Percentiles rank a stretch among this genome's conserved stretches.
Evolutionary conservation across 768 basidiomycete genomes (phyloP).

Genomic region (Tylopilus vinaceipallidus): DNA sequence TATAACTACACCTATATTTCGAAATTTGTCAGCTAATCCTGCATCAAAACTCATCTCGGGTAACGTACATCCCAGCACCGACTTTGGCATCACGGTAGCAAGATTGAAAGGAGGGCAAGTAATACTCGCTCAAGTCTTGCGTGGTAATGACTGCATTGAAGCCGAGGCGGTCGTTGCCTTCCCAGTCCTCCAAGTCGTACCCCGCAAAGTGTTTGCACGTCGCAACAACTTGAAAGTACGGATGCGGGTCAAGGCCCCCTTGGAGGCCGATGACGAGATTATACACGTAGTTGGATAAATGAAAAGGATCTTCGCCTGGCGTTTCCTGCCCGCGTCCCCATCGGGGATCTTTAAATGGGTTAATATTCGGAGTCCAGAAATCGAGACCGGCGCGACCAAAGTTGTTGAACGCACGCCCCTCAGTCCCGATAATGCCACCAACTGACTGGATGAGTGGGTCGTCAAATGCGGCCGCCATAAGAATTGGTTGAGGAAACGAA

Average conservation of each 20-base stretch:
- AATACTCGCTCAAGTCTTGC: constrained; percentile 57
- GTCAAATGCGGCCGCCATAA: constrained; percentile 55
- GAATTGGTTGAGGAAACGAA: constrained; percentile 57
- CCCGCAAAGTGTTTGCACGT: constrained; percentile 63
- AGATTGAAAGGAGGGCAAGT: constrained; percentile 53
- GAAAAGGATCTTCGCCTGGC: constrained; percentile 59
- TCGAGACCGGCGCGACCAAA: constrained; percentile 50
- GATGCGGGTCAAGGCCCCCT: constrained; percentile 53
- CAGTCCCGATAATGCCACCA: constrained; percentile 52
- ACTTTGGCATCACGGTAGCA: constrained; percentile 63
- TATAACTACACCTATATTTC: constrained; percentile 47
- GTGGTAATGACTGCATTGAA: constrained; percentile 54
- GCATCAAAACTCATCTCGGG: no score
- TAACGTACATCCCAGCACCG: constrained; percentile 46
- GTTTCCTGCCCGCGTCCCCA: constrained; percentile 66
- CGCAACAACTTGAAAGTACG: constrained; percentile 50
- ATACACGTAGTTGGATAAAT: constrained; percentile 50
- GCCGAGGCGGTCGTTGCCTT: constrained; percentile 44
- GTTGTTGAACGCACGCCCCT: constrained; percentile 60
- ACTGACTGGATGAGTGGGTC: constrained; percentile 48
- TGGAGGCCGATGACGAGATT: constrained; percentile 54
- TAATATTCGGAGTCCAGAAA: constrained; percentile 54
- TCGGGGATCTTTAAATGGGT: constrained; percentile 58
- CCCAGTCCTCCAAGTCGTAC: constrained; percentile 59
- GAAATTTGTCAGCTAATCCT: neutral